Base-by-base conservation (phyloP, 2,329 filamentous ascomycete genomes). In the Stemphylium lycopersici region DNA sequence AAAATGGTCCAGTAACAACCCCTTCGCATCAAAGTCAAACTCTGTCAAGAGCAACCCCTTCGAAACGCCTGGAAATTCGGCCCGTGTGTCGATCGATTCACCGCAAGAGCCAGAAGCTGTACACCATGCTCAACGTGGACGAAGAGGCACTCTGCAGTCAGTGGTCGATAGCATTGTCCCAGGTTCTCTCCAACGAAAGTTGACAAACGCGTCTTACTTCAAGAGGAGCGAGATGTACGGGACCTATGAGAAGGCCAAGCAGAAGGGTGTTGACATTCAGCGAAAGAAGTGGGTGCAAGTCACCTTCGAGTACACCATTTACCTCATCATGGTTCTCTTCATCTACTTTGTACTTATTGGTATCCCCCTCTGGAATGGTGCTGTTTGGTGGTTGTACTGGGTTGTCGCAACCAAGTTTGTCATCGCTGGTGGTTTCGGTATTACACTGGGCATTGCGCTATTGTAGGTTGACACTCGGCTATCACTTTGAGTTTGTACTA, bases 311-410 rank as follows among this genome's bases (percentile, higher is more conserved):
- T 77, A 73, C 44, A 55, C 65, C 29, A 59, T 77, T 24, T 80
- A 79, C 46, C 32, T 69, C 2, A 77, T 37, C 34, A 39, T 66
- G 18, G 15, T 76, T 3, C 66, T 65, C 11, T 76, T 80, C 49
- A 65, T 79, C 26, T 81, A 81, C 52, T 79, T 81, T 18, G 76
- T 80, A n/a, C 66, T 81, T 1, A 62, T 81, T 8, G 79, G 79
- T 4, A 51, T 76, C 48, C 79, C 79, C 1, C 53, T 81, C 2
- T 81, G 79, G 79, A 75, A 75, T 4, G 79, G 79, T 3, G 70
- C 79, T 11, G 50, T 53, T 11, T 53, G 50, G 54, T 48, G 49
- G 49, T 34, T 53, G 34, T 53, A 53, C 32, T 56, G 49, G 49
- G 45, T 53, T 10, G 49, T 53, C 16, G 29, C 45, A 31, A 71